Evolutionary conservation across 495 filamentous ascomycete species (phyloP), one percentile per base, ranked within the genome.

Genomic region (Jackrogersella multiformis): DNA sequence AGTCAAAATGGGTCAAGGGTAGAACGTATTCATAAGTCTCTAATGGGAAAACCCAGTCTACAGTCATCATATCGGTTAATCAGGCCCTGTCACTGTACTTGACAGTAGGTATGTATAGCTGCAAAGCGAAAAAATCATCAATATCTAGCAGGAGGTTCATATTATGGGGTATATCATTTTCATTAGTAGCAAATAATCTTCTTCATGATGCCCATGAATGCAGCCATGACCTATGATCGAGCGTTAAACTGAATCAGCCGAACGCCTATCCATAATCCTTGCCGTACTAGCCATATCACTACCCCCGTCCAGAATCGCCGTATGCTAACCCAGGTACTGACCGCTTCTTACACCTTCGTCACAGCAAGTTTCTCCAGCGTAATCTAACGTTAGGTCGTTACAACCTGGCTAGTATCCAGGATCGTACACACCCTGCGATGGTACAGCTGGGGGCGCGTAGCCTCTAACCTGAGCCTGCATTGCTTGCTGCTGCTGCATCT

Each of bases 401-500:
- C 41, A 38, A 30, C 21, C 45, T 51, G n/a, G 15, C 55, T 71
- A 73, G 45, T 75, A 76, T 10, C 70, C 69, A 5, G 64, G 9
- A 32, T 74, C 73, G 28, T 77, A 75, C 5, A 68, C 61, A 30
- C 61, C 68, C 41, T 75, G 75, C 5, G 73, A 64, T 0, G 75
- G 68, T 5, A 77, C 69, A 5, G 70, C 48, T 28, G 69, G 75
- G 13, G 73, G 68, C 7, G 56, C 73, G 36, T 73, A 77, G 18
- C 54, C 64, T 26, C 73, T 64, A 30, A 63, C 61, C 26, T 77
- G 75, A 0, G 71, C 62, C 48, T 77, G 75, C 59, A 76, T 66
- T 26, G 62, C 56, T 26, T 73, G 75, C 61, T 79, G 79, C 48
- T 76, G 76, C 23, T 78, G 79, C 49, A 75, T 73, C 45, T 77